Conservation (phyloP, 441 rosid species). For the Eruca vesicaria region DNA sequence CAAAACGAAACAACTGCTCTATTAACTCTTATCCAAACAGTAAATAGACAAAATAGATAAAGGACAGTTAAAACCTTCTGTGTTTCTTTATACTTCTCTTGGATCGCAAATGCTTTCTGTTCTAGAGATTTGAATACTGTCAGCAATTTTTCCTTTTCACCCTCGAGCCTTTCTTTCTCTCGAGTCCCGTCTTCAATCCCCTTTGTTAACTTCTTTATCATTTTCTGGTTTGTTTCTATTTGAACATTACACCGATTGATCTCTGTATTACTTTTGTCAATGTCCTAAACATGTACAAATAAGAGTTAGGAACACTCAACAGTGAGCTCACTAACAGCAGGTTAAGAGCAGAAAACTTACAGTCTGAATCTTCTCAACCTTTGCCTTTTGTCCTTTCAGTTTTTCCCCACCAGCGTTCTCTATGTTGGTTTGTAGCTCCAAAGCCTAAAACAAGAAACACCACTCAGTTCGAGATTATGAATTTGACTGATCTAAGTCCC, state of each 20-base stretch:
- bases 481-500: background rate
- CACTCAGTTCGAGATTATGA: background rate
- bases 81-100: slow-evolving; percentile 74
- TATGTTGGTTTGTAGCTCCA: slow-evolving; percentile 78
- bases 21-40: background rate
- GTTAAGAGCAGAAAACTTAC: slow-evolving; percentile 51
- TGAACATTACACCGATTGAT: slow-evolving; percentile 90
- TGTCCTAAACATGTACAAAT: slow-evolving; percentile 54
- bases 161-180: slow-evolving; percentile 68
- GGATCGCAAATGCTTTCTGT: slow-evolving; percentile 79
- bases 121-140: slow-evolving; percentile 65
- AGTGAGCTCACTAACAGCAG: background rate
- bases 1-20: slow-evolving; percentile 14
- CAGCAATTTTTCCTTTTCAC: slow-evolving; percentile 71
- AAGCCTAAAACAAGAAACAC: slow-evolving; percentile 51
- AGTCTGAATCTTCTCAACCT: slow-evolving; percentile 79
- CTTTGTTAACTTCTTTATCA: slow-evolving; percentile 84
- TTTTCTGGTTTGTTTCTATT: slow-evolving; percentile 83
- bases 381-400: slow-evolving; percentile 75
- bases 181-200: slow-evolving; percentile 77
- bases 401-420: slow-evolving; percentile 91
- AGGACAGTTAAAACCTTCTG: slow-evolving; percentile 50
- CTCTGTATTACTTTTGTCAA: slow-evolving; percentile 78
- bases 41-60: slow-evolving; percentile 13
- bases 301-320: slow-evolving; percentile 16